Evolutionary conservation across 1,139 yeast genomes (phyloP).

Genomic region (Debaryomycetaceae sp.): DNA sequence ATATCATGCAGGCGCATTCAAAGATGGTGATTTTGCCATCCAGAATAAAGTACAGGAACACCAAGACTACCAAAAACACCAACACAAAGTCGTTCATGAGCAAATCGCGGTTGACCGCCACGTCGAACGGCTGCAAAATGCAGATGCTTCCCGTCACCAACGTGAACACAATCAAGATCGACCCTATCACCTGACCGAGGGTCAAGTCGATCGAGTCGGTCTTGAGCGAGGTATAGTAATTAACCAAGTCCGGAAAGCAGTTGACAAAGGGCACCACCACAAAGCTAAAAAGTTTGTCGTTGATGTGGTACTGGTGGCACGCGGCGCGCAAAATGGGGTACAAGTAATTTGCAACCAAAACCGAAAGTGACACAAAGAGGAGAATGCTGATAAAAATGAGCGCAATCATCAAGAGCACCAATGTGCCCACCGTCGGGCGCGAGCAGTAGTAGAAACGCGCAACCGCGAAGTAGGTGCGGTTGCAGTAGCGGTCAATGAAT

Average conservation of each 20-base stretch:
- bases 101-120: constrained; percentile 16
- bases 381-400: constrained; percentile 1
- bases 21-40: constrained; percentile 46
- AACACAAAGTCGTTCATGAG: constrained; percentile 30
- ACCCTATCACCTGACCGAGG: constrained; percentile 40
- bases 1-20: constrained; percentile 45
- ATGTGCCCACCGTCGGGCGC: constrained; percentile 6
- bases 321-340: constrained; percentile 5
- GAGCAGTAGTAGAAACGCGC: constrained; percentile 28
- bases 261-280: constrained; percentile 38
- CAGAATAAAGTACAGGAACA: constrained; percentile 39
- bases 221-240: constrained; percentile 30
- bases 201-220: constrained; percentile 32
- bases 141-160: constrained; percentile 34
- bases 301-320: constrained; percentile 2
- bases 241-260: constrained; percentile 37
- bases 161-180: constrained; percentile 33
- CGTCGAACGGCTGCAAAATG: constrained; percentile 21
- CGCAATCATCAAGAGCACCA: background rate
- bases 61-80: constrained; percentile 29
- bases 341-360: constrained; percentile 7
- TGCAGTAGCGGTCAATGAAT: constrained; percentile 20
- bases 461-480: constrained; percentile 20
- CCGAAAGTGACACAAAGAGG: constrained; percentile 7
- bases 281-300: constrained; percentile 7